A percentile compares a stretch with the other conserved stretches of the same genome.
phyloP scores from a whole-genome alignment of 192 early-diverging fungal species.

The Paraglomus occultum region DNA sequence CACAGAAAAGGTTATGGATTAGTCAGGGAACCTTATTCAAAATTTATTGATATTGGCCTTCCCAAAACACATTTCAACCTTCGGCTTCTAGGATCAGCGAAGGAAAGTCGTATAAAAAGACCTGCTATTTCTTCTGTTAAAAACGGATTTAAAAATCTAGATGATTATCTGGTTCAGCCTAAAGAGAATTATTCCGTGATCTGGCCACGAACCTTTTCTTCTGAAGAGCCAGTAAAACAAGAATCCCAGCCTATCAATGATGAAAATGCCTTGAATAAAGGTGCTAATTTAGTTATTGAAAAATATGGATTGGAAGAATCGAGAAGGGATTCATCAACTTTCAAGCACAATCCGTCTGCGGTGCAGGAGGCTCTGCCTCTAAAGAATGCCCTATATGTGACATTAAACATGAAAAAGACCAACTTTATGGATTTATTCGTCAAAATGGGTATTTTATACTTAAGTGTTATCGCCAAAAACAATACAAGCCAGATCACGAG shows the following conservation, averaged over 20 bases:
- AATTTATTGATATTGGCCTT: conserved; percentile 21
- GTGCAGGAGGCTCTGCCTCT: no score
- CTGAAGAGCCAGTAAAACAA: conserved; percentile 7
- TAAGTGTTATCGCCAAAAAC: conserved; percentile 10
- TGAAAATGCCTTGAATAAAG: neutral
- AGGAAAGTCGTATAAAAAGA: neutral
- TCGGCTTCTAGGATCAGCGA: conserved; percentile 16
- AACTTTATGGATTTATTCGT: conserved; percentile 11
- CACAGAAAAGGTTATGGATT: conserved; percentile 5
- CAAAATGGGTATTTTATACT: conserved; percentile 4
- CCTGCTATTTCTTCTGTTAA: conserved; percentile 18
- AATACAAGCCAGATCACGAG: conserved; percentile 16
- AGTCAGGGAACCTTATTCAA: conserved; percentile 8
- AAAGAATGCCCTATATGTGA: conserved; percentile 24
- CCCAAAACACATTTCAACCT: conserved; percentile 16
- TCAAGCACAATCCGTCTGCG: conserved; percentile 12
- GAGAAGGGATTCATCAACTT: conserved; percentile 3
- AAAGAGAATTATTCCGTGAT: conserved; percentile 15
- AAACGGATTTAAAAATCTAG: conserved; percentile 5
- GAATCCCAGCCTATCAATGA: conserved; percentile 11
- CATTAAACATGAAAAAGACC: conserved; percentile 8
- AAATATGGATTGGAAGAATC: conserved; percentile 2
- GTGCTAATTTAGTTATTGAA: neutral
- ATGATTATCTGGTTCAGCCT: conserved; percentile 23
- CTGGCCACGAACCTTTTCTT: conserved; percentile 17